phyloP scores from a whole-genome alignment of 345 rosid genomes.

The Erucastrum elatum region DNA sequence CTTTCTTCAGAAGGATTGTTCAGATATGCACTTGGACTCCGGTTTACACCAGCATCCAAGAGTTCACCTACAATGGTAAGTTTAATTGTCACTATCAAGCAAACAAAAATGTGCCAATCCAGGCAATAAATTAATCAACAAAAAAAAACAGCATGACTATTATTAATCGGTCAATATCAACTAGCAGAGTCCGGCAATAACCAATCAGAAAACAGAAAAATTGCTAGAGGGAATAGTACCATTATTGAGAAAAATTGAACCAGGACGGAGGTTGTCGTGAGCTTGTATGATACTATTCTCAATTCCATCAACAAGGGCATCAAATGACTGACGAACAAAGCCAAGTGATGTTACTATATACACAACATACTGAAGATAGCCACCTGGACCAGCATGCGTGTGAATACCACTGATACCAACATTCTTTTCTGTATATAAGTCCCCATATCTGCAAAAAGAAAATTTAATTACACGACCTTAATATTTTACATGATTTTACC shows the following conservation, averaged over 20 bases:
- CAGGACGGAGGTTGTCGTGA: constrained; percentile 88
- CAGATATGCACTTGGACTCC: constrained; percentile 98
- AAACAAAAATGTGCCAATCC: too few relatives aligned
- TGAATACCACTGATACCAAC: constrained; percentile 95
- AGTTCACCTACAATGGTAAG: constrained; percentile 66
- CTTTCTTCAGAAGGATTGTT: constrained; percentile 82
- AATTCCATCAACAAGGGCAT: constrained; percentile 91
- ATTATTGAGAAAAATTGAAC: constrained; percentile 71
- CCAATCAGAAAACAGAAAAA: constrained; percentile 3
- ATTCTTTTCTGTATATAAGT: constrained; percentile 79
- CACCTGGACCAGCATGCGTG: constrained; percentile 98
- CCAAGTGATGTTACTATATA: constrained; percentile 92
- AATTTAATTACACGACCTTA: constrained; percentile 9
- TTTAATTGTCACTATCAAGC: neutral
- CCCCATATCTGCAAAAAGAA: constrained; percentile 70
- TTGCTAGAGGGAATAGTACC: constrained; percentile 44
- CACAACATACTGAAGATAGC: constrained; percentile 88
- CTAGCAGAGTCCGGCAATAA: neutral
- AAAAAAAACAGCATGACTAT: too few relatives aligned
- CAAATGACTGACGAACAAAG: constrained; percentile 94
- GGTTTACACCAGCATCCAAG: constrained; percentile 86
- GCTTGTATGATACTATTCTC: constrained; percentile 86
- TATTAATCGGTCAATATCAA: neutral
- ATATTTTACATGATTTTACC: neutral
- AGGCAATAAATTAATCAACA: too few relatives aligned